Conservation (phyloP, 768 basidiomycete genomes). For the Hortiboletus flavorubellus region DNA sequence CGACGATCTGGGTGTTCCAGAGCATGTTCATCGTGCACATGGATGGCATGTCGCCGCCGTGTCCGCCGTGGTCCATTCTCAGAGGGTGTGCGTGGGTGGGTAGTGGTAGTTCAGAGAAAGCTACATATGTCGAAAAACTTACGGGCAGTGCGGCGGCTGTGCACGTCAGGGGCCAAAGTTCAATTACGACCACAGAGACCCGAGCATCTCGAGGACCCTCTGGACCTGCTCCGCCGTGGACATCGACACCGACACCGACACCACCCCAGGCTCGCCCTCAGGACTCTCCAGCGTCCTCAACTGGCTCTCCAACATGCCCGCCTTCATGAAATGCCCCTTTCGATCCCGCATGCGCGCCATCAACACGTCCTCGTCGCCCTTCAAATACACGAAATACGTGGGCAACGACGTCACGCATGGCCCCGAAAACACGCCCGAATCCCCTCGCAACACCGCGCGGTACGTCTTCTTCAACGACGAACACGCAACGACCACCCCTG, state of each 20-base stretch:
- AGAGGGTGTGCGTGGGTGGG: not conserved
- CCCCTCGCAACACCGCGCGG: conserved; percentile 72
- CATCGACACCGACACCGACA: conserved; percentile 52
- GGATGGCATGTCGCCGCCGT: conserved; percentile 44
- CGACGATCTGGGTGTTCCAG: conserved; percentile 77
- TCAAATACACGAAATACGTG: conserved; percentile 81
- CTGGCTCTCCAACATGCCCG: conserved; percentile 78
- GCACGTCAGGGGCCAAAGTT: too few species aligned
- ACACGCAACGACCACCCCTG: conserved; percentile 80
- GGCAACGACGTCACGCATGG: conserved; percentile 28
- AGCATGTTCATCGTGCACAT: conserved; percentile 80
- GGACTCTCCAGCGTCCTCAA: conserved; percentile 68
- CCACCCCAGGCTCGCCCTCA: conserved; percentile 61
- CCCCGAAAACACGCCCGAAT: too few species aligned
- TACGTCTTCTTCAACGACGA: conserved; percentile 82
- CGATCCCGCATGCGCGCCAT: conserved; percentile 61
- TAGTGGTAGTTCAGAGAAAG: not conserved
- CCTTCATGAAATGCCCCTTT: conserved; percentile 81
- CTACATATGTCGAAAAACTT: not conserved
- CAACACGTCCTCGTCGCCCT: conserved; percentile 55
- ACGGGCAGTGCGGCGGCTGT: too few species aligned
- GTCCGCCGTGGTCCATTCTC: conserved; percentile 43
- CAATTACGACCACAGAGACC: not conserved
- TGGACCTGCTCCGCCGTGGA: conserved; percentile 56
- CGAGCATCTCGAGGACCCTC: conserved; percentile 28